Conservation (phyloP, 228 moss, liverwort and hornwort genomes). For the Sphagnum fallax region DNA sequence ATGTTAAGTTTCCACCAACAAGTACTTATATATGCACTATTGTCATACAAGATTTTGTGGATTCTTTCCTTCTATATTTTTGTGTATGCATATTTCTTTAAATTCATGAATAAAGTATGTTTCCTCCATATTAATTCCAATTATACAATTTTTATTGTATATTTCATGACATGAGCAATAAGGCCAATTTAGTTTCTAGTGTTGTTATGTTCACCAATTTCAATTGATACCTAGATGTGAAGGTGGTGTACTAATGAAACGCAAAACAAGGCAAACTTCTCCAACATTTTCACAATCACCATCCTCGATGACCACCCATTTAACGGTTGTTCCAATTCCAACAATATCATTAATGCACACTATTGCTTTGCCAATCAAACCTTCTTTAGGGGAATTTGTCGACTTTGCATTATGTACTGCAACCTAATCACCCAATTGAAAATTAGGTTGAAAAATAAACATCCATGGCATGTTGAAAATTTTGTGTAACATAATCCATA, state of each 20-base stretch:
- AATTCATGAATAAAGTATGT: background rate
- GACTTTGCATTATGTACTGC: too few relatives aligned
- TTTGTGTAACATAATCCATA: too few relatives aligned
- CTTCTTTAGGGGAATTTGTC: background rate
- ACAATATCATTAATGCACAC: constrained; percentile 3
- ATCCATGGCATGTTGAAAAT: too few relatives aligned
- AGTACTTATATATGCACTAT: too few relatives aligned
- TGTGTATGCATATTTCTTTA: background rate
- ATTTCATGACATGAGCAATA: background rate
- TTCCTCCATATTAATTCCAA: background rate
- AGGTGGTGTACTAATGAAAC: background rate
- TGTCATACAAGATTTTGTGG: too few relatives aligned
- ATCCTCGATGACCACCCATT: constrained; percentile 6
- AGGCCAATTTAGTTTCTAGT: background rate
- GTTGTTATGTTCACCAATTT: background rate
- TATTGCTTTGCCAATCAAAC: constrained; percentile 10
- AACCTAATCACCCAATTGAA: too few relatives aligned
- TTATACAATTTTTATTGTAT: background rate
- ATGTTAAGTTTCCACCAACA: too few relatives aligned
- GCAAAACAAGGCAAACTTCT: constrained; percentile 8
- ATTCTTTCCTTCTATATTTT: background rate
- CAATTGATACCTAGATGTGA: too few relatives aligned
- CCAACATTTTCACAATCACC: constrained; percentile 1
- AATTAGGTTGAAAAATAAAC: too few relatives aligned
- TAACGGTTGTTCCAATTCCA: constrained; percentile 1